A percentile compares a stretch with the other conserved stretches of the same genome.
phyloP scores from a whole-genome alignment of 768 basidiomycete species.

The Amanita fuliginea region DNA sequence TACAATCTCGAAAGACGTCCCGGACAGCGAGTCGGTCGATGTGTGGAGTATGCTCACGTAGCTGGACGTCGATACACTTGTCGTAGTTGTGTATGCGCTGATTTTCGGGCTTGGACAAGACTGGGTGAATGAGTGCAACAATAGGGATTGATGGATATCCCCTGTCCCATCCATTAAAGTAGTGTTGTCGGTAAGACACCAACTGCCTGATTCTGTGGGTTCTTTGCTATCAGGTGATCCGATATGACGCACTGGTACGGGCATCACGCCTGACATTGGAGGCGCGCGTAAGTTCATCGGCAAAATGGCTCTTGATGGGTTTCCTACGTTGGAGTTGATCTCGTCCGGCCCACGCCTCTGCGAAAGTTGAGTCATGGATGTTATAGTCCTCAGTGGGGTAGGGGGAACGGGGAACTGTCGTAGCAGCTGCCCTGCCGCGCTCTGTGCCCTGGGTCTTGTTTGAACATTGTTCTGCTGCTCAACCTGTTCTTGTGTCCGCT shows the following conservation, averaged over 20 bases:
- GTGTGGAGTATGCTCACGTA: background rate
- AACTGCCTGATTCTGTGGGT: background rate
- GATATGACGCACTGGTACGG: background rate
- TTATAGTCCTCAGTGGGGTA: background rate
- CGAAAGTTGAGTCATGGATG: conserved; percentile 1
- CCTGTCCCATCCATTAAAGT: background rate
- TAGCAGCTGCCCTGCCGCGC: background rate
- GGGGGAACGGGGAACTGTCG: conserved; percentile 2
- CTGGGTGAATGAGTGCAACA: background rate
- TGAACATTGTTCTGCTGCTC: background rate
- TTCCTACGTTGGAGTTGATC: background rate
- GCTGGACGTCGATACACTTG: background rate
- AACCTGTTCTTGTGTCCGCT: background rate
- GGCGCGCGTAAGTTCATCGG: background rate
- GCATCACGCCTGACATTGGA: background rate
- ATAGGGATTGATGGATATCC: background rate
- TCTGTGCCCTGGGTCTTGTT: conserved; percentile 1
- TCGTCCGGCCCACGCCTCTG: background rate
- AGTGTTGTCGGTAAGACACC: background rate
- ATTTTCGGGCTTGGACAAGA: background rate
- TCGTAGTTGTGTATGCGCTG: background rate
- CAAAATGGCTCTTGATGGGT: background rate
- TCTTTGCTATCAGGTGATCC: background rate
- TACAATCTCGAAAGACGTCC: background rate
- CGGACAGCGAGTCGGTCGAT: background rate